A percentile compares a stretch with the other conserved stretches of the same genome.
These are phyloP conservation scores for Syzygium malaccense DNA, from an alignment of 441 rosid genomes.

Conservation along the genomic window DNA sequence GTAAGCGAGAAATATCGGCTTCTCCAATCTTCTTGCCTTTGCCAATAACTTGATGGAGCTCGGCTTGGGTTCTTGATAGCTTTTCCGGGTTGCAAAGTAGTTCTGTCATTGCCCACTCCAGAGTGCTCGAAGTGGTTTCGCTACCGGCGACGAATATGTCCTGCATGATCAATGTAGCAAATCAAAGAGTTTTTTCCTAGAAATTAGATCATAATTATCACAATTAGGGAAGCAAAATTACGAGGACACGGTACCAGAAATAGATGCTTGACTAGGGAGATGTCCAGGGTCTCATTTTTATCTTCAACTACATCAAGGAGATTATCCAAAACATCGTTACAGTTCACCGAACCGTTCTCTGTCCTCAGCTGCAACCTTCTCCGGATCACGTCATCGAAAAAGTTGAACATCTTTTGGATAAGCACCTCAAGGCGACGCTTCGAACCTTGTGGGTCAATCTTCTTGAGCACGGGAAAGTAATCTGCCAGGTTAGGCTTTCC, in stretches of 20 bases:
- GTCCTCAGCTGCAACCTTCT: neutral
- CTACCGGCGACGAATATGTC: neutral
- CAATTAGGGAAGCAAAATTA: neutral
- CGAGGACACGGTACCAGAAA: neutral
- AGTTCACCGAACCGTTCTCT: neutral
- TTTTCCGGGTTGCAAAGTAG: neutral
- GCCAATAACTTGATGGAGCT: constrained; percentile 1
- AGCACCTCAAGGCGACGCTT: neutral
- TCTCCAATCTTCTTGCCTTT: constrained; percentile 20
- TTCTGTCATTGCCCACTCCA: neutral
- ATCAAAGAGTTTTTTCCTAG: neutral
- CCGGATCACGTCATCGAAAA: neutral
- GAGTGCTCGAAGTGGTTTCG: neutral
- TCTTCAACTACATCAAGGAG: neutral
- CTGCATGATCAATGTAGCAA: neutral
- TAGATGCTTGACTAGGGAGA: neutral
- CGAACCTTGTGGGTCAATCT: neutral
- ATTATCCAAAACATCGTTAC: neutral
- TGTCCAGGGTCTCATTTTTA: neutral
- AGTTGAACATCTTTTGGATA: neutral
- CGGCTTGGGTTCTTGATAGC: neutral
- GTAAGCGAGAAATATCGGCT: constrained; percentile 5
- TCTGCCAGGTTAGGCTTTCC: constrained; percentile 1
- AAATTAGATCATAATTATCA: neutral
- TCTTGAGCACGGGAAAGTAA: neutral